These are phyloP conservation scores for Chrysosporium queenslandicum DNA, from an alignment of 2,329 filamentous ascomycete species.

Conservation along the genomic window DNA sequence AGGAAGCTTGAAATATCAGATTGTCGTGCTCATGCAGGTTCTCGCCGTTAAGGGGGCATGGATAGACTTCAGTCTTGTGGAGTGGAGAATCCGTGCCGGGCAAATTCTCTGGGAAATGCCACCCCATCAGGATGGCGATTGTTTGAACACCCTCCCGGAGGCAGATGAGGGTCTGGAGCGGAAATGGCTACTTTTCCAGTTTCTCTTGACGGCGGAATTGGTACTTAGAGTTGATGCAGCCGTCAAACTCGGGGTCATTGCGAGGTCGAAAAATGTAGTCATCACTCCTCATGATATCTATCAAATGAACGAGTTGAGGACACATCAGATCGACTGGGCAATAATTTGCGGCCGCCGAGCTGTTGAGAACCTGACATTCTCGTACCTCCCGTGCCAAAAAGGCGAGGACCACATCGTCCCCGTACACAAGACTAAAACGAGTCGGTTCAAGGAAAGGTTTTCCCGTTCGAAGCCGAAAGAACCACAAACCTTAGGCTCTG, in stretches of 20 bases:
- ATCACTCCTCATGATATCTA: constrained; percentile 38
- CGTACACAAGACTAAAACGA: background rate
- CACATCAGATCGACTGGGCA: constrained; percentile 48
- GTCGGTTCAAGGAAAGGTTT: constrained; percentile 6
- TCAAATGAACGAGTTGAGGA: constrained; percentile 39
- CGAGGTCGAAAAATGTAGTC: constrained; percentile 30
- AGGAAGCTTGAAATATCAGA: constrained; percentile 37
- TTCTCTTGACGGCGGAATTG: constrained; percentile 46
- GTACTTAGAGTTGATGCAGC: constrained; percentile 45
- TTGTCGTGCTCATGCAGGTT: constrained; percentile 36
- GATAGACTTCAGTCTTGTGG: constrained; percentile 39
- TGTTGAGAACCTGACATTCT: constrained; percentile 42
- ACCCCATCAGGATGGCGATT: constrained; percentile 31
- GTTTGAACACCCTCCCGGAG: constrained; percentile 18
- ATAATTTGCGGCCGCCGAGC: constrained; percentile 45
- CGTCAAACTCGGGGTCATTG: constrained; percentile 33
- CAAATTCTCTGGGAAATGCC: constrained; percentile 37
- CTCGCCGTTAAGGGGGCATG: constrained; percentile 38
- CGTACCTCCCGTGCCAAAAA: constrained; percentile 15
- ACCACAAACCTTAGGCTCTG: constrained; percentile 14
- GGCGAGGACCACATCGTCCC: background rate
- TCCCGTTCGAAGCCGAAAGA: constrained; percentile 1
- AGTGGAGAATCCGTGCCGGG: constrained; percentile 39
- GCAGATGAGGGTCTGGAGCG: constrained; percentile 32
- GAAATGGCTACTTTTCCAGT: constrained; percentile 46